Conservation (phyloP, 257 asterid genomes). For the Craterostigma plantagineum region DNA sequence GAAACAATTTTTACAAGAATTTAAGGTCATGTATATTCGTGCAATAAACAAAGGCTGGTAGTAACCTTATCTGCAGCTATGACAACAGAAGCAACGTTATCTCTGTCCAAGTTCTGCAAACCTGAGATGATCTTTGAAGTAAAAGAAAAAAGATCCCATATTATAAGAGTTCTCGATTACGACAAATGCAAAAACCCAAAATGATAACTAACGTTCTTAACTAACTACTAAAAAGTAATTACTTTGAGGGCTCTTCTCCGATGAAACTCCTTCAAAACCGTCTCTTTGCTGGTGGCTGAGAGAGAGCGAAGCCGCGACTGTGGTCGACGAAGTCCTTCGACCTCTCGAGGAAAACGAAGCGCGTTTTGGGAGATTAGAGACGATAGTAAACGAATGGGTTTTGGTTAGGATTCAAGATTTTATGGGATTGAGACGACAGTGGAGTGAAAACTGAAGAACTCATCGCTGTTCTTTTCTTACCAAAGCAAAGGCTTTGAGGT, state of each 20-base stretch:
- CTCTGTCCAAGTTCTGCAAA: conserved; percentile 60
- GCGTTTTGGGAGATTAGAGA: conserved; percentile 6
- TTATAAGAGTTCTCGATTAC: not conserved
- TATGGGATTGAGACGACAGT: conserved; percentile 12
- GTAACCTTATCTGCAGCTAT: conserved; percentile 87
- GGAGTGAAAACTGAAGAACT: conserved; percentile 38
- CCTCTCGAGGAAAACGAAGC: too few relatives aligned
- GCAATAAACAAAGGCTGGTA: not conserved
- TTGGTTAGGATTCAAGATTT: conserved; percentile 21
- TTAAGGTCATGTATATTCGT: not conserved
- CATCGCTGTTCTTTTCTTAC: conserved; percentile 17
- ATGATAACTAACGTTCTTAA: not conserved
- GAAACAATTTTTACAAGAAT: not conserved
- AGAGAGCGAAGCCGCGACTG: conserved; percentile 46
- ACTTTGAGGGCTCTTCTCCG: conserved; percentile 77
- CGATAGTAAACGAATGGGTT: conserved; percentile 10
- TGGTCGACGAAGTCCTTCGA: too few relatives aligned
- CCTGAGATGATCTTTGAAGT: conserved; percentile 63
- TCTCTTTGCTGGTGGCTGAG: conserved; percentile 33
- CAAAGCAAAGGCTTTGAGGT: too few relatives aligned
- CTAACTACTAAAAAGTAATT: not conserved
- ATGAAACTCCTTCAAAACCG: conserved; percentile 48
- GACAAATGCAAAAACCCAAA: not conserved
- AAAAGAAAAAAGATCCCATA: not conserved
- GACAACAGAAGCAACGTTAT: conserved; percentile 74